phyloP scores from a whole-genome alignment of 2,329 filamentous ascomycete genomes.

The Ambrosiella cleistominuta region DNA sequence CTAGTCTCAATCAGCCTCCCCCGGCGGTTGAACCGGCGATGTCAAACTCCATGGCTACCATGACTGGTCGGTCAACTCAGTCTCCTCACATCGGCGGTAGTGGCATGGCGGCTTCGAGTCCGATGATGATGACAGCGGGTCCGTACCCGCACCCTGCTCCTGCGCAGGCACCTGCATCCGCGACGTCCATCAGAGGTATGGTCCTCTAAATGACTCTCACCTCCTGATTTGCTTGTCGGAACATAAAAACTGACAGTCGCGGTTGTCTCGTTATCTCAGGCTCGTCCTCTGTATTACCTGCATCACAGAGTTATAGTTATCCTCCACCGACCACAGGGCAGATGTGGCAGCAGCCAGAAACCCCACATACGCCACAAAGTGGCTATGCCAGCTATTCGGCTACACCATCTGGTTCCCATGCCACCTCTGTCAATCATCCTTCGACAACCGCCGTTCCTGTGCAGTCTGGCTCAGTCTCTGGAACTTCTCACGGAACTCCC shows the following conservation, averaged over 20 bases:
- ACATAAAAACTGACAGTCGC: conserved; percentile 3
- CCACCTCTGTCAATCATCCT: conserved; percentile 33
- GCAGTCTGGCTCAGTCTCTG: background rate
- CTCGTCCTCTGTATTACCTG: conserved; percentile 22
- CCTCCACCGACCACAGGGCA: conserved; percentile 29
- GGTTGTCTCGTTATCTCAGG: conserved; percentile 1
- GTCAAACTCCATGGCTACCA: conserved; percentile 17
- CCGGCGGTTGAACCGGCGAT: conserved; percentile 10
- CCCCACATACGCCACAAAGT: conserved; percentile 41
- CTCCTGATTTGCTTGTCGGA: conserved; percentile 29
- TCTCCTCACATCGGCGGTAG: conserved; percentile 38
- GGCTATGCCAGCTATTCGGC: conserved; percentile 36
- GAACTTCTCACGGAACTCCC: too few relatives aligned
- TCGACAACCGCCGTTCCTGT: background rate
- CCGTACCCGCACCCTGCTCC: conserved; percentile 56
- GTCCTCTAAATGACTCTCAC: conserved; percentile 28
- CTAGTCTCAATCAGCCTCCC: conserved; percentile 29
- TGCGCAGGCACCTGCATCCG: conserved; percentile 51
- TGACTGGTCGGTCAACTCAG: conserved; percentile 35
- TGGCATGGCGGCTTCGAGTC: conserved; percentile 31
- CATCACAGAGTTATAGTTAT: conserved; percentile 45
- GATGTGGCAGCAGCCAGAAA: conserved; percentile 46
- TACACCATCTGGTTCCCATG: conserved; percentile 32
- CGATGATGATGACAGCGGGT: conserved; percentile 47
- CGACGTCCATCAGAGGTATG: conserved; percentile 55